Conservation (phyloP, 805 yeast species). For the Helenozyma baotianmanensis region DNA sequence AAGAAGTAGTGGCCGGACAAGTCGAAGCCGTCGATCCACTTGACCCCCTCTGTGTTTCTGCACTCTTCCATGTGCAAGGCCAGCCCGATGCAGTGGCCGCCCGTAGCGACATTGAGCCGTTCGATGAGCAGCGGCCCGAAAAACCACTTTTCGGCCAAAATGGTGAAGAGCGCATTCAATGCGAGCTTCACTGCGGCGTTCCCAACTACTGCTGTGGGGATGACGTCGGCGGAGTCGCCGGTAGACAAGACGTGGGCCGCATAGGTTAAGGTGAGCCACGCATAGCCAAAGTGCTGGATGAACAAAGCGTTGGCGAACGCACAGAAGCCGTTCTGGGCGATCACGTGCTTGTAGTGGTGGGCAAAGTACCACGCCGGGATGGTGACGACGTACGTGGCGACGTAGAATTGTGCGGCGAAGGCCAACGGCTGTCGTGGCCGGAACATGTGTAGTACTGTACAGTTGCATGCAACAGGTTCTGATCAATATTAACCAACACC, state of each 20-base stretch:
- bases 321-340: conserved; percentile 12
- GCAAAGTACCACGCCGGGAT: conserved; percentile 19
- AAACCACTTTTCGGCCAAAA: conserved; percentile 23
- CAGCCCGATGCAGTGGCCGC: conserved; percentile 9
- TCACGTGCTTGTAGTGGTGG: conserved; percentile 7
- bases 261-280: conserved; percentile 23
- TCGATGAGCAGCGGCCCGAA: conserved; percentile 33
- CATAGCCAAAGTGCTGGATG: conserved; percentile 25
- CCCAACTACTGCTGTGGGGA: too few species aligned
- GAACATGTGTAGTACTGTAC: too few species aligned
- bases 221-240: conserved; percentile 3
- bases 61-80: conserved; percentile 4
- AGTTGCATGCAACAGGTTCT: too few species aligned
- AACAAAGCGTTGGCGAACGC: conserved; percentile 18
- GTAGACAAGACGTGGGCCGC: conserved; percentile 7
- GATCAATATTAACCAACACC: too few species aligned
- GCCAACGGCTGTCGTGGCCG: too few species aligned
- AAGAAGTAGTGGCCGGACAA: conserved; percentile 14
- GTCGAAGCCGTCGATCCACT: conserved; percentile 14
- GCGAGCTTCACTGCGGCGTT: too few species aligned
- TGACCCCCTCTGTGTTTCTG: conserved; percentile 1
- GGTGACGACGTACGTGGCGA: conserved; percentile 16
- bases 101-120: conserved; percentile 16
- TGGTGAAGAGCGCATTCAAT: too few species aligned
- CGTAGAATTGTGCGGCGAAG: conserved; percentile 1